Conservation (phyloP, 352 stramenopile species). For the Pythium oligandrum region DNA sequence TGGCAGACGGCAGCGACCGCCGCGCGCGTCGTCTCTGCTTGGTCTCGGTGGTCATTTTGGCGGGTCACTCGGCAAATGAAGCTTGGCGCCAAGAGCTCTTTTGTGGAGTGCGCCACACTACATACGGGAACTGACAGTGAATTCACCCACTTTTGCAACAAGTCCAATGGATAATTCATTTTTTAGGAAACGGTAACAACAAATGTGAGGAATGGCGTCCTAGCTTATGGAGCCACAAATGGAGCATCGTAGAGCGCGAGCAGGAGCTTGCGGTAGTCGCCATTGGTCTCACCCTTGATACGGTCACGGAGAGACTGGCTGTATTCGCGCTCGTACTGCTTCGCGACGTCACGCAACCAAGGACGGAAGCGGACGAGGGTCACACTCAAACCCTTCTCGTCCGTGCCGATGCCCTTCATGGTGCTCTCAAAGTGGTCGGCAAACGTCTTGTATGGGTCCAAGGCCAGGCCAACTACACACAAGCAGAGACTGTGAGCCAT, state of each 20-base stretch:
- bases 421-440: slow-evolving; percentile 29
- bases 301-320: slow-evolving; percentile 30
- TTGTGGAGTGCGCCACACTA: not conserved
- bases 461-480: slow-evolving; percentile 38
- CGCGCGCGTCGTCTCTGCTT: slow-evolving; percentile 15
- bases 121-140: not conserved
- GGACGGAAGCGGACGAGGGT: slow-evolving; percentile 26
- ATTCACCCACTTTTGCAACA: not conserved
- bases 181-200: too few relatives aligned
- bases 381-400: slow-evolving; percentile 25
- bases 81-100: slow-evolving; percentile 12
- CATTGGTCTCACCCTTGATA: slow-evolving; percentile 31
- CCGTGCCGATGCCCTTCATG: slow-evolving; percentile 36
- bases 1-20: slow-evolving; percentile 21
- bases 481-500: slow-evolving; percentile 1
- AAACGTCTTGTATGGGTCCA: slow-evolving; percentile 40
- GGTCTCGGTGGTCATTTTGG: not conserved
- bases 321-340: slow-evolving; percentile 29
- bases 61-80: not conserved
- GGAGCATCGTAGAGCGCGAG: slow-evolving; percentile 26
- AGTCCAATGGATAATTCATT: too few relatives aligned
- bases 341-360: slow-evolving; percentile 19
- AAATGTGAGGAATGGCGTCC: too few relatives aligned
- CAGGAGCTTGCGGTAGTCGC: slow-evolving; percentile 28
- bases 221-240: too few relatives aligned